A percentile compares a stretch with the other conserved stretches of the same genome.
Evolutionary conservation across 75 land plant genomes (phyloP).

Genomic region (Sequoia sempervirens): DNA sequence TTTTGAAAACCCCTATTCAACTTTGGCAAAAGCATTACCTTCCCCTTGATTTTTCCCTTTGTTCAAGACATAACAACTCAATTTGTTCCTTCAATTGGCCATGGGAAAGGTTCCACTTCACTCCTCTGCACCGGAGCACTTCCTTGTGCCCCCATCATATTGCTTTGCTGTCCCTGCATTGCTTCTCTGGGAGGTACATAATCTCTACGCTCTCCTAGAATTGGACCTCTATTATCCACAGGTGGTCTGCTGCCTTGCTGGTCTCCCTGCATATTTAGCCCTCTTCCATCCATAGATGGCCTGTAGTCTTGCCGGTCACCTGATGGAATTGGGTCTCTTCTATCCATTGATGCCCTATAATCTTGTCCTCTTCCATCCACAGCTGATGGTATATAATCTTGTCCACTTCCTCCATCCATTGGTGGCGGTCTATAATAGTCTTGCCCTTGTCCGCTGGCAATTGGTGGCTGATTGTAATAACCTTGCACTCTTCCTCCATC

Average conservation of each 20-base stretch:
- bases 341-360: neutral
- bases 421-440: neutral
- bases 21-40: neutral
- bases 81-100: slow-evolving; percentile 6
- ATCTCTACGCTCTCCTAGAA: neutral
- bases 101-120: slow-evolving; percentile 3
- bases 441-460: neutral
- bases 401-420: neutral
- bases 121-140: neutral
- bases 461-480: neutral
- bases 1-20: neutral
- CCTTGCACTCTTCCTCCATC: neutral
- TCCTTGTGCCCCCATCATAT: neutral
- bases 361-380: neutral
- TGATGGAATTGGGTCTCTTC: neutral
- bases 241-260: neutral
- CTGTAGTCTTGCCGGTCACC: neutral
- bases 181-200: neutral
- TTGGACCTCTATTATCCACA: neutral
- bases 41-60: neutral
- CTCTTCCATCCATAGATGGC: neutral
- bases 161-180: neutral
- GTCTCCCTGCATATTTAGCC: neutral
- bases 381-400: neutral
- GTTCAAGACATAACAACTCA: neutral